Base-by-base conservation (phyloP, 306 rosid genomes). In the Prunus armeniaca region DNA sequence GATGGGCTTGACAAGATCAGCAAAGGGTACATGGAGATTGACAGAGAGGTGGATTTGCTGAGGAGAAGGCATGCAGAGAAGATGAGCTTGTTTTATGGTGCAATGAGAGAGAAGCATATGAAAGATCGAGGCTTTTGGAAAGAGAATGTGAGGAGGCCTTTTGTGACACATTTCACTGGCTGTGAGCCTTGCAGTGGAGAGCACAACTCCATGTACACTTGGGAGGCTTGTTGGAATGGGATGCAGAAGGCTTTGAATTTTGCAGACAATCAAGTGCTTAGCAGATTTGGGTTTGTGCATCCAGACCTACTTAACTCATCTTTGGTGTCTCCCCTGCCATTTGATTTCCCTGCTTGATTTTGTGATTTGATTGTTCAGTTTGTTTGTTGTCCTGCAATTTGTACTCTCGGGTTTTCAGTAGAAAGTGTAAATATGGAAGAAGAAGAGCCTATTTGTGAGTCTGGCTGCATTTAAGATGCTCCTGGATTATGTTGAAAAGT, bases 171-270 rank as follows among this genome's bases (percentile, higher is more conserved):
- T 66, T 94, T 94, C 66, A 91, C 98, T 0, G 98, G 98, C 0
- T 94, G 98, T 55, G 97, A 94, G 68, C 98, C 98, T 0, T 94
- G 98, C 41, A 91, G 96, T 69, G 98, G 98, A 7, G 64, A 88
- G 38, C 89, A 84, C 77, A 91, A 90, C 43, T 69, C 79, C 2
- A 81, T 14, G 87, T 94, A 94, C 45, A 65, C 88, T 0, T 92
- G 88, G 1, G 74, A 85, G 1, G 76, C 85, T 6, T 94, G 98
- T 69, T 90, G 96, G 97, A 84, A 91, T 12, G 93, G 91, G 9
- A 91, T 94, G 96, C 78, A 76, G 0, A 87, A n/a, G 55, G 97
- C 97, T 2, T 76, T 93, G 18, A 85, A 86, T 79, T 93, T 88
- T 52, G 98, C 97, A 0, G 97, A 93, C 46, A 91, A 93, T 86